Evolutionary conservation across 2,329 filamentous ascomycete species (phyloP).

Genomic region (Hypoxylon sp.): DNA sequence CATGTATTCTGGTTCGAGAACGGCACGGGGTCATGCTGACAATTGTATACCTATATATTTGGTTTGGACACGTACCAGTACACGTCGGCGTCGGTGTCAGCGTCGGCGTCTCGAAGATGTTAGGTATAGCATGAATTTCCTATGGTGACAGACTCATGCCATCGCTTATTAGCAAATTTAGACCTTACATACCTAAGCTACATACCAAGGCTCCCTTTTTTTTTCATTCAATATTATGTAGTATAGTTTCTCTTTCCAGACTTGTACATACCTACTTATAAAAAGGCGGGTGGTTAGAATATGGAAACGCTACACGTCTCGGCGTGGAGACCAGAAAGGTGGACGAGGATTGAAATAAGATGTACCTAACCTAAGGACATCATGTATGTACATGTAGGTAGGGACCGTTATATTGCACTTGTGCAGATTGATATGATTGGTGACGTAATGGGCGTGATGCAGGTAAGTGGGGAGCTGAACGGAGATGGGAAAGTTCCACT

Average conservation of each 20-base stretch:
- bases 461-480: slow-evolving; percentile 31
- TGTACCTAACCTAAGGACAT: too few species aligned
- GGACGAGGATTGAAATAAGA: neutral
- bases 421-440: slow-evolving; percentile 9
- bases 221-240: slow-evolving; percentile 1
- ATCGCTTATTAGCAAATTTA: slow-evolving; percentile 14
- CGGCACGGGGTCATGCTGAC: neutral
- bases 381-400: neutral
- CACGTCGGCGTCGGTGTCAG: neutral
- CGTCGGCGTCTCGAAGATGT: slow-evolving; percentile 6
- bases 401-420: neutral
- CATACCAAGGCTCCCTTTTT: slow-evolving; percentile 11
- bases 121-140: slow-evolving; percentile 22
- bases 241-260: neutral
- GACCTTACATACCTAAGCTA: slow-evolving; percentile 19
- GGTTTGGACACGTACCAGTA: neutral
- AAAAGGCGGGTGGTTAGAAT: neutral
- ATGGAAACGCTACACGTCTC: neutral
- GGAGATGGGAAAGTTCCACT: slow-evolving; percentile 24
- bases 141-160: slow-evolving; percentile 23
- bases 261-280: neutral
- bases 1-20: neutral
- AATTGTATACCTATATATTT: neutral
- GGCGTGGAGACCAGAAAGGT: too few species aligned
- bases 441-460: slow-evolving; percentile 28